Evolutionary conservation across 371 early-diverging fungal species (phyloP), one percentile per base, ranked within the genome.

Genomic region (Neoconidiobolus thromboides): DNA sequence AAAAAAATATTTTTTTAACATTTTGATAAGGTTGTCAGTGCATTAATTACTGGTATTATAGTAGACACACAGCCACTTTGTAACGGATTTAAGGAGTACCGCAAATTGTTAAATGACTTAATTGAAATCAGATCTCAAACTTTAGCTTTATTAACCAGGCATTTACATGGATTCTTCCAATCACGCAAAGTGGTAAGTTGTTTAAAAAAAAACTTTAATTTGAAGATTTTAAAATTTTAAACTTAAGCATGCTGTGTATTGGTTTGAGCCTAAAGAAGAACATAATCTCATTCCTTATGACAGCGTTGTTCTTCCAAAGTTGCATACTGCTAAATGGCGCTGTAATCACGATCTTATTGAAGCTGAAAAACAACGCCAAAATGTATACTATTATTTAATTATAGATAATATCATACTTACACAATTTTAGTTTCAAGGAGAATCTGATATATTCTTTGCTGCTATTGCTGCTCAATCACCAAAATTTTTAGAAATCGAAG

Each of bases 11-110:
- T 52, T 43, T 2, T 26, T 51, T 43, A 37, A 39, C 42, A 43
- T n/a, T 48, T 62, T 5, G 63, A 62, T 43, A 48, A 76, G 67
- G 73, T 76, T 10, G 66, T 86, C 67, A 85, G 79, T 59, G 75
- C 76, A 26, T 68, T 87, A 1, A 74, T 80, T 0, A 78, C 79
- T 1, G 87, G 87, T 5, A 72, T 77, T 10, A 67, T 83, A 60
- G 74, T 79, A 36, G 89, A 87, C 64, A 79, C 72, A 38, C 74
- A 86, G 43, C 90, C 90, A 1, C 64, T 86, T 9, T 85, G 87
- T 66, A 85, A 84, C 63, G 89, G 89, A 12, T 79, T 84, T 0
- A 60, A 63, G 39, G 88, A 90, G 73, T 89, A 87, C 66, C 81
- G 72, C 62, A 68, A 72, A 6, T 79, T 87, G 46, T 65, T 88